Evolutionary conservation across 352 stramenopile species (phyloP), one percentile per base, ranked within the genome.

Genomic region (Phytopythium vexans): DNA sequence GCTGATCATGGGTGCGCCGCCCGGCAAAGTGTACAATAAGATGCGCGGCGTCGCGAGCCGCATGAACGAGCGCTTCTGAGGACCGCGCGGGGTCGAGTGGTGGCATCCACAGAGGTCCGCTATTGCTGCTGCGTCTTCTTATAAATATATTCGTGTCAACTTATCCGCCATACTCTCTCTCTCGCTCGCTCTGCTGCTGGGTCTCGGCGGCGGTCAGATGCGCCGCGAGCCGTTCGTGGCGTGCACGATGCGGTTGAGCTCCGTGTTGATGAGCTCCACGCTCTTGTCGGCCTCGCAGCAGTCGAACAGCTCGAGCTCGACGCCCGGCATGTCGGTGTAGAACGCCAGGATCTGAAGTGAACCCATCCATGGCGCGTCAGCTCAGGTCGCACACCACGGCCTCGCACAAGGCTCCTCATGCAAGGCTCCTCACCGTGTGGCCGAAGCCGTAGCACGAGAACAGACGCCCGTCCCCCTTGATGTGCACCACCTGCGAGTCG

Each of bases 11-110:
- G 97, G 97, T 51, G 96, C 97, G 16, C 97, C 97, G 36, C 97
- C 97, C 16, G 97, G 97, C 59, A 99, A 99, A 75, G 97, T 99
- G 54, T 99, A 99, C 82, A 99, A 99, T 77, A 98, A 99, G 75
- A 99, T 99, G 97, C 90, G 97, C 54, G 98, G 97, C 73, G 97
- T 99, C 40, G 95, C 96, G 39, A 98, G 96, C 68, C 82, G 97
- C 70, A 98, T 99, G 95, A 99, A 97, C 71, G 96, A 98, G 73
- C 80, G 92, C 46, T 98, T 97, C 71, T 97, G 93, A 88, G 56
- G 21, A 49, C 15, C 12, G 37, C 12, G 37, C 8, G 8, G 8
- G 37, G 39, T 12, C n/a, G 39, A 7, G 12, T 14, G 37, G 37
- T 14, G 8, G 37, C 8, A 41, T 9, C 8, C 37, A 14, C 8